Evolutionary conservation across 2,329 filamentous ascomycete genomes (phyloP), one percentile per base, ranked within the genome.

Genomic region (Grosmannia huntii): DNA sequence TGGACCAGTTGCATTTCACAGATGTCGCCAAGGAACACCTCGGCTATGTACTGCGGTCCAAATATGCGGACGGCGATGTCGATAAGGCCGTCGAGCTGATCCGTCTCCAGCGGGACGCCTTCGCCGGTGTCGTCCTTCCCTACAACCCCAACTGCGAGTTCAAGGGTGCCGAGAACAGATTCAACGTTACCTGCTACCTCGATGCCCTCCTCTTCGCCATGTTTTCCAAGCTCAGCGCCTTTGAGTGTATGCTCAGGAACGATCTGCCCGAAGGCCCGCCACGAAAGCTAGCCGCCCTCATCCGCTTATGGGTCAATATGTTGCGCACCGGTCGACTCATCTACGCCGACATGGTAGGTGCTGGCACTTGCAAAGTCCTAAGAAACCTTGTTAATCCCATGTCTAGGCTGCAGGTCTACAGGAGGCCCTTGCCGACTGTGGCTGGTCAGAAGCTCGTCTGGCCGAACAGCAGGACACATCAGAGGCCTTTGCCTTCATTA

Each of bases 401-500:
- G 11, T 10, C 7, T 28, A 63, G 63, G 60, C 61, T 12, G 60
- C 58, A 19, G 57, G 57, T 23, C n/a, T 99, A 16, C 91, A 96
- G 71, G 83, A 92, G 48, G 79, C 90, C 11, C 72, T 97, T 46
- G 85, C 86, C 21, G 86, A 85, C 57, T 96, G 91, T 68, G 94
- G 92, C 4, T 97, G 94, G 94, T 74, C 80, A 64, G 90, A 95
- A 59, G 91, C 91, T 53, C 80, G 81, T 25, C 72, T 81, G 59
- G 68, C 89, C n/a, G 81, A 85, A 64, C 94, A 97, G 68, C 94
- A 99, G 71, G 94, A 99, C 70, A 89, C 90, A 0, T 96, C 94
- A 0, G 94, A 99, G 71, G 91, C 91, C 1, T 97, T 97, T 68
- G 89, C 86, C 0, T 96, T 96, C 69, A 90, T 99, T 62, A 96